Evolutionary conservation across 208 protist species (phyloP), one percentile per base, ranked within the genome.

Genomic region (Tritrichomonas musculus): DNA sequence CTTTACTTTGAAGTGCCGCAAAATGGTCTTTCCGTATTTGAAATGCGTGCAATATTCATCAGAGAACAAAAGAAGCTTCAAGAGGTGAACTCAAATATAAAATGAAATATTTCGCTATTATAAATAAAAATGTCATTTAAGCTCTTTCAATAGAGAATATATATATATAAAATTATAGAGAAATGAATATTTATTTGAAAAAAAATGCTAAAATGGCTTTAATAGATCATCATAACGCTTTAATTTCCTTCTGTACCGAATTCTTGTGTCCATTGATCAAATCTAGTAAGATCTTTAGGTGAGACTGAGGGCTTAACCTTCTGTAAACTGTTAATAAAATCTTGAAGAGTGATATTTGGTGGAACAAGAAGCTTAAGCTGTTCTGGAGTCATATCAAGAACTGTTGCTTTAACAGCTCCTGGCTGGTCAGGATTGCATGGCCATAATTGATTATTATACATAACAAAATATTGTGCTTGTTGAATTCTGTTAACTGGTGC

Each of bases 221-320:
- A n/a, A n/a, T n/a, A n/a, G n/a, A n/a, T n/a, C n/a, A n/a, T n/a
- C n/a, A n/a, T n/a, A n/a, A n/a, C n/a, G 25, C 25, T 53, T 88
- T 88, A 88, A n/a, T 22, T 88, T 27, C 77, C 77, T 88, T 88
- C 77, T n/a, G 9, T 33, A 88, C 77, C 77, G 77, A 88, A 88
- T 57, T 88, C 77, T 11, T 88, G 53, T 53, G 77, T 88, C 77
- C 77, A 88, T 8, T 53, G 9, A 20, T 88, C 47, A n/a, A 39
- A 88, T 22, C 30, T 25, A 22, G 11, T 57, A 57, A 88, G 77
- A 39, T 88, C 77, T 44, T 30, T n/a, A 20, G 13, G 41, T 39
- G 77, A 88, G 17, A 88, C 77, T 60, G 77, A 57, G 53, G 77
- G 77, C 9, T 30, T 25, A 11, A 88, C 47, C 47, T 88, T 88